Evolutionary conservation across 2,329 filamentous ascomycete genomes (phyloP).

Genomic region (Aspergillus sp.): DNA sequence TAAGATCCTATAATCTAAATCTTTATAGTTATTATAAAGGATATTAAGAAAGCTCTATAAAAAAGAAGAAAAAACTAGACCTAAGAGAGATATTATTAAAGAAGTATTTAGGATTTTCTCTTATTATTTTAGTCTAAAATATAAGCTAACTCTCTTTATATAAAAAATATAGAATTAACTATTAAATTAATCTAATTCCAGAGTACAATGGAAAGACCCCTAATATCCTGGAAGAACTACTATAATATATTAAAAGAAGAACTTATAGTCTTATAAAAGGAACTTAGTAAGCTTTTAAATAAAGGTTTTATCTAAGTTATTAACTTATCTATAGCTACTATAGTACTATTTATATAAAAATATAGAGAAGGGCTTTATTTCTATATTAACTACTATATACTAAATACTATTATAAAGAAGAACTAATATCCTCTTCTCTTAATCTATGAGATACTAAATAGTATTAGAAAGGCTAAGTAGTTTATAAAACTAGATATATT

Average conservation of each 20-base stretch:
- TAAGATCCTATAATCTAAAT: too few species aligned
- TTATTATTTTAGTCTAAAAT: too few species aligned
- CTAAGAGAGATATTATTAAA: too few species aligned
- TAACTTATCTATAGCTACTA: not conserved
- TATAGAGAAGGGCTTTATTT: not conserved
- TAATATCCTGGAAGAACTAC: too few species aligned
- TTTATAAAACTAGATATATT: not conserved
- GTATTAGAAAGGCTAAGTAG: not conserved
- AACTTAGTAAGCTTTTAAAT: not conserved
- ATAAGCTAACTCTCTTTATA: too few species aligned
- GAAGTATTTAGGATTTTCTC: too few species aligned
- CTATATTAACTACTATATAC: not conserved
- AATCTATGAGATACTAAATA: not conserved
- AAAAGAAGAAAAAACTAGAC: too few species aligned
- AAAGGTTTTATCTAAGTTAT: not conserved
- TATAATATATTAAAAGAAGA: not conserved
- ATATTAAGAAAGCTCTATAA: too few species aligned
- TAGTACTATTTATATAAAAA: not conserved
- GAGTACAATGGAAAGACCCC: too few species aligned
- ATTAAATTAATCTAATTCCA: too few species aligned
- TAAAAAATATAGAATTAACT: too few species aligned
- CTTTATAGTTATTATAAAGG: too few species aligned
- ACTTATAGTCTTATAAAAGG: not conserved
- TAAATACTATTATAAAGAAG: not conserved
- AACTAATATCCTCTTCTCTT: not conserved